Conservation (phyloP, 2,329 filamentous ascomycete genomes). For the Colletotrichum costaricense region DNA sequence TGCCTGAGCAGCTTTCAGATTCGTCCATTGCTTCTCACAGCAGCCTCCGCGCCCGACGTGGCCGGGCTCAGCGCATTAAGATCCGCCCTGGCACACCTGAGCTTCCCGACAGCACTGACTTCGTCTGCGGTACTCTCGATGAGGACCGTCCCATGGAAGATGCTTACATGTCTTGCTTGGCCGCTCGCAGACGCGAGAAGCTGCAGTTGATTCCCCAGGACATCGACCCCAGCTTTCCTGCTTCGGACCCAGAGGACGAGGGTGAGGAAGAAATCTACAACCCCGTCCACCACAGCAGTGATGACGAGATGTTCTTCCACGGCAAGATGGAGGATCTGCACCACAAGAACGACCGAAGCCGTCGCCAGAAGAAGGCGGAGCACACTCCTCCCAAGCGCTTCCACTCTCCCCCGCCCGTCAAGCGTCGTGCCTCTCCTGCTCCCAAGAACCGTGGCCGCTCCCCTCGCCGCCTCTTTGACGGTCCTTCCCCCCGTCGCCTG, state of each 20-base stretch:
- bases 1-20: conserved; percentile 64
- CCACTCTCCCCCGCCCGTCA: conserved; percentile 59
- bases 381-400: conserved; percentile 59
- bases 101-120: conserved; percentile 96
- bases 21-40: conserved; percentile 67
- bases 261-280: conserved; percentile 77
- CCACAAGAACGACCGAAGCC: conserved; percentile 65
- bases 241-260: conserved; percentile 90
- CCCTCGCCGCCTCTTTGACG: conserved; percentile 70
- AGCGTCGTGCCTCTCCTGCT: conserved; percentile 60
- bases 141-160: conserved; percentile 96
- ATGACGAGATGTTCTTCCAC: conserved; percentile 77
- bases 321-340: conserved; percentile 76
- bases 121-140: conserved; percentile 97
- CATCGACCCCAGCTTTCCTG: conserved; percentile 96
- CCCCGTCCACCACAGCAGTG: conserved; percentile 70
- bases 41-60: conserved; percentile 46
- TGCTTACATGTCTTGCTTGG: conserved; percentile 87
- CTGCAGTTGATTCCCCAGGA: conserved; percentile 91
- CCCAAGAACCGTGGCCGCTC: conserved; percentile 59
- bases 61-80: conserved; percentile 56
- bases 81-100: conserved; percentile 80
- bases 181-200: conserved; percentile 84
- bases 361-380: conserved; percentile 61
- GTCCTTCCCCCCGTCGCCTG: conserved; percentile 76